Conservation (phyloP, 768 basidiomycete species). For the Russula sp. region DNA sequence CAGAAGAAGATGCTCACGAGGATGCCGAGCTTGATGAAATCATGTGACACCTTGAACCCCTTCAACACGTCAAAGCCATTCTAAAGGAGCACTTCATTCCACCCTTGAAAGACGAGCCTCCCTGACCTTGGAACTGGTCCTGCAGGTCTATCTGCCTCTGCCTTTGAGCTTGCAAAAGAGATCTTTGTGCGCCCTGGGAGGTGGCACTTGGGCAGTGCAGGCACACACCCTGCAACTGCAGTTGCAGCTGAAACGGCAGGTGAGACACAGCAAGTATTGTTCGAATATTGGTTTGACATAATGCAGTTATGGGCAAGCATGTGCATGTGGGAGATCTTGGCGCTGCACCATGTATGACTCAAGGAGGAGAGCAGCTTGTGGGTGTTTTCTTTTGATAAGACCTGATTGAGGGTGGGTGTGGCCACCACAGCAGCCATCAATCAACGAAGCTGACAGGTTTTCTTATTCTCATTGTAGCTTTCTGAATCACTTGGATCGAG, state of each 20-base stretch:
- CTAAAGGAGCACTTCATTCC: slow-evolving; percentile 66
- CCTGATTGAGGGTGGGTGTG: slow-evolving; percentile 26
- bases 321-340: slow-evolving; percentile 37
- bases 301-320: slow-evolving; percentile 39
- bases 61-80: slow-evolving; percentile 61
- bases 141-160: slow-evolving; percentile 20
- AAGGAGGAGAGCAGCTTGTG: slow-evolving; percentile 54
- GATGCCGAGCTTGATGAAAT: slow-evolving; percentile 44
- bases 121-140: slow-evolving; percentile 19
- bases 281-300: slow-evolving; percentile 37
- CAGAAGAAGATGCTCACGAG: slow-evolving; percentile 1
- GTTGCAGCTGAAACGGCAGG: slow-evolving; percentile 37
- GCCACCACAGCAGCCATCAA: background rate
- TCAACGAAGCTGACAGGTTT: background rate
- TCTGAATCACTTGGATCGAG: slow-evolving; percentile 43
- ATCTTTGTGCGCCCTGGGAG: slow-evolving; percentile 52
- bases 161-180: slow-evolving; percentile 28
- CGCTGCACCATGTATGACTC: slow-evolving; percentile 37
- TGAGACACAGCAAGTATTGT: slow-evolving; percentile 36
- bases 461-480: slow-evolving; percentile 36
- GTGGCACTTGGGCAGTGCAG: slow-evolving; percentile 45
- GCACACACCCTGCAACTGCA: slow-evolving; percentile 40
- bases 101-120: slow-evolving; percentile 47
- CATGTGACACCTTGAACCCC: slow-evolving; percentile 53
- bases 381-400: slow-evolving; percentile 27